Evolutionary conservation across 2,329 filamentous ascomycete genomes (phyloP).

Genomic region (Fusarium musae): DNA sequence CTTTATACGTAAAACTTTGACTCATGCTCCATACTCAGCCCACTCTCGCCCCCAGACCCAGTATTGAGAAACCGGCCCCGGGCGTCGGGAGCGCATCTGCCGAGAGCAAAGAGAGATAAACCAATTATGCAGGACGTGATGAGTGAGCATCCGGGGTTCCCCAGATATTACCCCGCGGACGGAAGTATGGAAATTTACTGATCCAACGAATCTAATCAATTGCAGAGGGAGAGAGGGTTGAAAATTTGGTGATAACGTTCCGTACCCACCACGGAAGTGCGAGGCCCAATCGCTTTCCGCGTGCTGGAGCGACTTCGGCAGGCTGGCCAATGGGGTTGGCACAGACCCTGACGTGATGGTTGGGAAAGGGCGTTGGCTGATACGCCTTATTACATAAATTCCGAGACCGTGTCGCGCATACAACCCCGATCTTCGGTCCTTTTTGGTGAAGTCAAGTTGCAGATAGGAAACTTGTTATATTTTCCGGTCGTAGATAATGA

Average conservation of each 20-base stretch:
- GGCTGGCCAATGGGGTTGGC: neutral
- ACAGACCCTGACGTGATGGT: neutral
- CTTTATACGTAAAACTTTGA: constrained; percentile 8
- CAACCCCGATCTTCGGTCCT: neutral
- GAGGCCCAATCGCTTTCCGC: neutral
- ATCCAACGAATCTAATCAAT: neutral
- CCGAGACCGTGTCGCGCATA: neutral
- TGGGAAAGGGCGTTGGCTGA: too few species aligned
- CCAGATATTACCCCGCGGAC: neutral
- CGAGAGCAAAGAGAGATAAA: neutral
- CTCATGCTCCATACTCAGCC: constrained; percentile 10
- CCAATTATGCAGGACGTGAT: neutral
- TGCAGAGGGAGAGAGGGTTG: neutral
- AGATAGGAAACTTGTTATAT: neutral
- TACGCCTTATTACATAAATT: neutral
- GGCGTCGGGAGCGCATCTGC: neutral
- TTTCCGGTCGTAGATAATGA: neutral
- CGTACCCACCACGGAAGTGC: neutral
- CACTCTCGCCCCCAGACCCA: constrained; percentile 5
- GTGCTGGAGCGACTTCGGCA: neutral
- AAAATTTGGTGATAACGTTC: neutral
- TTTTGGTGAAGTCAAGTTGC: neutral
- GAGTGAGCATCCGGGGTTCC: neutral
- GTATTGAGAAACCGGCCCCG: neutral
- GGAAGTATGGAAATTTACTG: neutral